A percentile compares a stretch with the other conserved stretches of the same genome.
phyloP scores from a whole-genome alignment of 2,329 filamentous ascomycete species.

The Aspergillus arachidicola region DNA sequence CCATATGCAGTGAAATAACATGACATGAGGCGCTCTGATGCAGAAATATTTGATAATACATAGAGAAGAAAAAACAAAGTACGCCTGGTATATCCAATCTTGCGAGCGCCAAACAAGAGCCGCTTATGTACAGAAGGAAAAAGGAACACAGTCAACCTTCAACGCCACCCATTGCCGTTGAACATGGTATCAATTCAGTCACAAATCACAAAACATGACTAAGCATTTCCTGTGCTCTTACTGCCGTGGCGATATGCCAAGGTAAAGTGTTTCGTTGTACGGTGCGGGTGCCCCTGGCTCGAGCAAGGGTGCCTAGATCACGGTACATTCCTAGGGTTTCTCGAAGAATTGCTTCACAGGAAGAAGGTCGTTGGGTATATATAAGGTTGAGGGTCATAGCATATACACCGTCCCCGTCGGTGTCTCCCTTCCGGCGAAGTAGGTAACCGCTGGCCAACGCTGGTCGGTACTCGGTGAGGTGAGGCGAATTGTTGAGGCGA shows the following conservation, averaged over 20 bases:
- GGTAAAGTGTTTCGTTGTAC: constrained; percentile 47
- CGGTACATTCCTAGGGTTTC: constrained; percentile 49
- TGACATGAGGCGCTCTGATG: neutral
- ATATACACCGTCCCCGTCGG: constrained; percentile 45
- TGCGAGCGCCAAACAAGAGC: constrained; percentile 9
- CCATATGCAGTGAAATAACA: neutral
- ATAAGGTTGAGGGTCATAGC: constrained; percentile 48
- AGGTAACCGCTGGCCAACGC: constrained; percentile 51
- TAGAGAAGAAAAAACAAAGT: neutral
- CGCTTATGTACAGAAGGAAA: constrained; percentile 18
- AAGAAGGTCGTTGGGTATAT: constrained; percentile 32
- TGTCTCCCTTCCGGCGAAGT: constrained; percentile 46
- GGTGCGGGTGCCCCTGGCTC: constrained; percentile 45
- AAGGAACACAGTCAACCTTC: constrained; percentile 4
- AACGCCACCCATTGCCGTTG: constrained; percentile 15
- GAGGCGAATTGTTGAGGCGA: constrained; percentile 45
- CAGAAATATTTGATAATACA: neutral
- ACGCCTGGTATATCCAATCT: constrained; percentile 20
- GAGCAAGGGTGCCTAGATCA: constrained; percentile 46
- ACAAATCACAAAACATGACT: constrained; percentile 42
- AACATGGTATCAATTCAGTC: constrained; percentile 8
- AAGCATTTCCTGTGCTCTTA: constrained; percentile 45
- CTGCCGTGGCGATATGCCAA: constrained; percentile 51
- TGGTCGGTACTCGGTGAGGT: constrained; percentile 45
- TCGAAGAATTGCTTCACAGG: constrained; percentile 41